Conservation (phyloP, 2,329 filamentous ascomycete species). For the Lasiodiplodia theobromae region DNA sequence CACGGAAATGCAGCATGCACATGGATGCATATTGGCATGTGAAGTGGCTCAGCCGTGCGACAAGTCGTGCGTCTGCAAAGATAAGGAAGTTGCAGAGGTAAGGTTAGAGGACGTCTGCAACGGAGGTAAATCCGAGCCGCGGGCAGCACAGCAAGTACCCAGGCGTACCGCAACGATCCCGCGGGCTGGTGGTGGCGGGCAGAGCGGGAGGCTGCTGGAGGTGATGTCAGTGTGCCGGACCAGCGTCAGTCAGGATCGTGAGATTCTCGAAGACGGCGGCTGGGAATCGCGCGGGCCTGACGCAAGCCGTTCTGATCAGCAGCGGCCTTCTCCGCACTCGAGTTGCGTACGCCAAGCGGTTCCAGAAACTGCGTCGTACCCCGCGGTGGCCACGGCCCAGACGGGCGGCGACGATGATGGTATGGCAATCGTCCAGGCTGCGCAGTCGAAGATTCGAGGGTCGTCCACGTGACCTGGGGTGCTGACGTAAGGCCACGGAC, state of each 20-base stretch:
- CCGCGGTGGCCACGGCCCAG: constrained; percentile 5
- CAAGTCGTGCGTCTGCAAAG: not conserved
- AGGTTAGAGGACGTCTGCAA: not conserved
- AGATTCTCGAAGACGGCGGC: not conserved
- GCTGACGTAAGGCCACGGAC: not conserved
- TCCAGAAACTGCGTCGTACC: constrained; percentile 5
- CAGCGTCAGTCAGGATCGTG: not conserved
- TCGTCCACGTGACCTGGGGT: not conserved
- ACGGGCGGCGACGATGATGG: constrained; percentile 7
- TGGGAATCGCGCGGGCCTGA: not conserved
- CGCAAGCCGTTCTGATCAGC: constrained; percentile 15
- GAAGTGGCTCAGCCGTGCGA: constrained; percentile 1
- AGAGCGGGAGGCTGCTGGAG: not conserved
- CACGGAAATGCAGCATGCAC: not conserved
- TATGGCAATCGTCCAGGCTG: not conserved
- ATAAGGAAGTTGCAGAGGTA: not conserved
- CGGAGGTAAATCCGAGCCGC: not conserved
- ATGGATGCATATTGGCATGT: constrained; percentile 16
- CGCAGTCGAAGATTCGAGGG: constrained; percentile 17
- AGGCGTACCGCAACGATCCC: not conserved
- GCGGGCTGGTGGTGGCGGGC: not conserved
- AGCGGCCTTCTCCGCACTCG: constrained; percentile 6
- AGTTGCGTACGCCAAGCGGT: constrained; percentile 25
- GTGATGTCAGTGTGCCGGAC: constrained; percentile 8
- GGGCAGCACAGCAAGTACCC: not conserved